These are phyloP conservation scores for Rhizopus stolonifer DNA, from an alignment of 371 early-diverging fungal genomes.

Conservation along the genomic window DNA sequence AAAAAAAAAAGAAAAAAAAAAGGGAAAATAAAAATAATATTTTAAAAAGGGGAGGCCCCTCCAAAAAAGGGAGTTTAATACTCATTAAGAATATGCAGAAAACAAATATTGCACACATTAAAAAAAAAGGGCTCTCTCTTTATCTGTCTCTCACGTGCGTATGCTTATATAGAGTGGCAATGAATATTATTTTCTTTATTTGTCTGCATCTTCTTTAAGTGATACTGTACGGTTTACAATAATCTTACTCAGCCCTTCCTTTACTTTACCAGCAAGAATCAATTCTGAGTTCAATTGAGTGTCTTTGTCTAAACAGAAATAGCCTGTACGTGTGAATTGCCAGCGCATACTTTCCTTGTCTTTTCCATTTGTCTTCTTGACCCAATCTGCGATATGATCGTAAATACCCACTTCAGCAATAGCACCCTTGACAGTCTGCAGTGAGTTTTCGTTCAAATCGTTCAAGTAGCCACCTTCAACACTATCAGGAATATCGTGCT, in stretches of 20 bases:
- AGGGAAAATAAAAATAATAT: slow-evolving; percentile 1
- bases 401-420: slow-evolving; percentile 85
- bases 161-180: too few relatives aligned
- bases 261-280: slow-evolving; percentile 32
- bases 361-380: slow-evolving; percentile 45
- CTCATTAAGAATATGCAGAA: not conserved
- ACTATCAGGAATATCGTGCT: slow-evolving; percentile 86
- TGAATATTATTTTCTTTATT: slow-evolving; percentile 33
- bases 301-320: slow-evolving; percentile 96
- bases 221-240: slow-evolving; percentile 92
- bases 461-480: slow-evolving; percentile 90
- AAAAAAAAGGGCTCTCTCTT: too few relatives aligned
- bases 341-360: slow-evolving; percentile 82
- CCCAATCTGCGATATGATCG: slow-evolving; percentile 54
- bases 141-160: too few relatives aligned
- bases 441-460: slow-evolving; percentile 88
- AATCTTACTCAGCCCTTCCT: slow-evolving; percentile 43
- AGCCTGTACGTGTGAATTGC: slow-evolving; percentile 97
- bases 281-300: slow-evolving; percentile 59
- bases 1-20: slow-evolving; percentile 1
- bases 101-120: not conserved
- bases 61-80: slow-evolving; percentile 2
- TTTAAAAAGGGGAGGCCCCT: not conserved
- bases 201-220: slow-evolving; percentile 88
- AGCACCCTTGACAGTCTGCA: slow-evolving; percentile 70